Evolutionary conservation across 176 grass and related monocot genomes (phyloP), one percentile per base, ranked within the genome.

Genomic region (Musa beccarii): DNA sequence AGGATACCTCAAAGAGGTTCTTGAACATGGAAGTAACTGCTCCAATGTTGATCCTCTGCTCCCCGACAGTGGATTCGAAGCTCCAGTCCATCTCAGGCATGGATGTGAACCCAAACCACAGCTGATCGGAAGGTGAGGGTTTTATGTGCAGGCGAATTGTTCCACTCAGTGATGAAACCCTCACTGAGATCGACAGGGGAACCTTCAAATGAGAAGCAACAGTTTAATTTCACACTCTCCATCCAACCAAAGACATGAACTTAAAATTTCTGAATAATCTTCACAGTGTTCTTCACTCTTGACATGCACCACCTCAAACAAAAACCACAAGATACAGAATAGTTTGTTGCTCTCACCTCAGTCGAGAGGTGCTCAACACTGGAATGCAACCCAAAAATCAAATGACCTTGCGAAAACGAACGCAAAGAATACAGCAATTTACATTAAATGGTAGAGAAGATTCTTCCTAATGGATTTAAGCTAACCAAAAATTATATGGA

Each of bases 71-170:
- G 49, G 67, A 50, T 49, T 50, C 67, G 16, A 69, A 69, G 14
- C 49, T 69, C 67, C 67, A 69, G 8, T 69, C 34, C 8, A 69
- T 69, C 49, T 69, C 67, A 49, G 67, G 34, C 67, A 69, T 69
- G 67, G 67, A 69, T n/a, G 28, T 49, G 67, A 69, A 69, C 49
- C 67, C 67, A 50, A 69, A 69, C 67, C 67, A 69, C 15, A 69
- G 49, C 67, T 69, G 67, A 51, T 69, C 67, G 9, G 67, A 69
- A 49, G 67, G 67, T 50, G 67, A 29, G 28, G 67, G 67, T 13
- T 69, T 69, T 19, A 69, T 51, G 10, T 61, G 57, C 16, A 61
- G 21, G 15, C 57, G 14, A 15, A 61, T 1, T 61, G 57, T 61
- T 19, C 6, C 57, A 61, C 57, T 8, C 9, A 61, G 16, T 7